These are phyloP conservation scores for Glonium stellatum DNA, from an alignment of 495 filamentous ascomycete genomes.

Conservation along the genomic window DNA sequence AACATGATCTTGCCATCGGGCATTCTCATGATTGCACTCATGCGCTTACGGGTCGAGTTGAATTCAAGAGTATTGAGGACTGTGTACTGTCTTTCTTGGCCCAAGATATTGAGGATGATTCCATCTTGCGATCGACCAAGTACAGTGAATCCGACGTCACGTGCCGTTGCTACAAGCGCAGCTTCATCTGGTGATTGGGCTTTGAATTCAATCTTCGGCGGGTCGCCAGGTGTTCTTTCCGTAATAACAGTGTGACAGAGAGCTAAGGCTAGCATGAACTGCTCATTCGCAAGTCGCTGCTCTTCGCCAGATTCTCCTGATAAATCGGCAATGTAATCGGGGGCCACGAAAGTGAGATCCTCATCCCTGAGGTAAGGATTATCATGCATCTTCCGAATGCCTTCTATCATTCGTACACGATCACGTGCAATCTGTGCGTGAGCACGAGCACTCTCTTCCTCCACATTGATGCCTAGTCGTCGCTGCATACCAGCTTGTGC, in stretches of 20 bases:
- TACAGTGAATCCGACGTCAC: conserved; percentile 94
- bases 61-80: conserved; percentile 96
- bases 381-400: conserved; percentile 67
- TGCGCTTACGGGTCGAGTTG: conserved; percentile 92
- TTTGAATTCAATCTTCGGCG: conserved; percentile 87
- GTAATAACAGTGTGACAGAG: conserved; percentile 96
- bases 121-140: conserved; percentile 71
- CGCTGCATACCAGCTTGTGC: conserved; percentile 93
- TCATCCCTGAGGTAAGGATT: conserved; percentile 91
- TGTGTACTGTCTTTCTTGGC: conserved; percentile 72
- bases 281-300: conserved; percentile 68
- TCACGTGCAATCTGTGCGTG: conserved; percentile 73
- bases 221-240: conserved; percentile 79
- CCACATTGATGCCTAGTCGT: conserved; percentile 77
- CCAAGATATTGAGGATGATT: conserved; percentile 79
- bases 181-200: conserved; percentile 98
- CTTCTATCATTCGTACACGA: conserved; percentile 61
- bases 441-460: conserved; percentile 65
- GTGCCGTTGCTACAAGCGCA: conserved; percentile 85
- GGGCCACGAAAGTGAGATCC: conserved; percentile 83
- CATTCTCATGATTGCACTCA: conserved; percentile 97
- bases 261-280: conserved; percentile 93
- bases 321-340: conserved; percentile 78
- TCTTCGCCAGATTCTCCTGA: conserved; percentile 65
- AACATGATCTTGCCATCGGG: conserved; percentile 86